Conservation (phyloP, 108 stramenopile species). For the Stephanodiscus minutulus region DNA sequence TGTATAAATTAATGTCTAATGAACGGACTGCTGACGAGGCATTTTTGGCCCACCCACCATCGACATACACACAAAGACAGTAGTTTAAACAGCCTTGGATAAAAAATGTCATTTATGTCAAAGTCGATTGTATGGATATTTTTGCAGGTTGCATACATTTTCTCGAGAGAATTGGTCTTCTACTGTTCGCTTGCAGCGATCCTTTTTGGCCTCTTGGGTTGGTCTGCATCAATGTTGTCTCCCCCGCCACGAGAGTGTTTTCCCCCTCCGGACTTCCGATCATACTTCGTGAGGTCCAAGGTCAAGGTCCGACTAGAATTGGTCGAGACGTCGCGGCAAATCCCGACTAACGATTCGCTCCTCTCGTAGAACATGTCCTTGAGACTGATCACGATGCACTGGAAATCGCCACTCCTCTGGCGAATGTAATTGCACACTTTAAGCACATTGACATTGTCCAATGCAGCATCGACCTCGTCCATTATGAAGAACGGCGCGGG, state of each 20-base stretch:
- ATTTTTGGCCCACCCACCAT: too few species aligned
- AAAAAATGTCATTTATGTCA: neutral
- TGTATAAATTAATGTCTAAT: too few species aligned
- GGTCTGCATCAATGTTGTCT: neutral
- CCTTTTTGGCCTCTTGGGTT: slow-evolving; percentile 7
- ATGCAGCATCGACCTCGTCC: slow-evolving; percentile 96
- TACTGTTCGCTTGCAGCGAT: neutral
- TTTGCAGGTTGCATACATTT: neutral
- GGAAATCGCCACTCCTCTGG: slow-evolving; percentile 90
- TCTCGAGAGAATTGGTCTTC: neutral
- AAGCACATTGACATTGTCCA: slow-evolving; percentile 95
- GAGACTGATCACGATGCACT: slow-evolving; percentile 98
- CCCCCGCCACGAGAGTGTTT: slow-evolving; percentile 2
- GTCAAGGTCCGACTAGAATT: slow-evolving; percentile 83
- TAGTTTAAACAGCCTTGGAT: neutral
- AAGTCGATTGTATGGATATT: neutral
- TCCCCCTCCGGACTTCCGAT: slow-evolving; percentile 2
- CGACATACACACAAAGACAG: too few species aligned
- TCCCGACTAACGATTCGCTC: slow-evolving; percentile 88
- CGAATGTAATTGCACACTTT: slow-evolving; percentile 98
- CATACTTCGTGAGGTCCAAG: slow-evolving; percentile 77
- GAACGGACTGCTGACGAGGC: too few species aligned
- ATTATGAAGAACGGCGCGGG: slow-evolving; percentile 98
- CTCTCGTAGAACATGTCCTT: slow-evolving; percentile 98
- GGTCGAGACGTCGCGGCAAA: slow-evolving; percentile 87